These are phyloP conservation scores for Cercospora sp. DNA, from an alignment of 2,329 filamentous ascomycete genomes.

Conservation along the genomic window DNA sequence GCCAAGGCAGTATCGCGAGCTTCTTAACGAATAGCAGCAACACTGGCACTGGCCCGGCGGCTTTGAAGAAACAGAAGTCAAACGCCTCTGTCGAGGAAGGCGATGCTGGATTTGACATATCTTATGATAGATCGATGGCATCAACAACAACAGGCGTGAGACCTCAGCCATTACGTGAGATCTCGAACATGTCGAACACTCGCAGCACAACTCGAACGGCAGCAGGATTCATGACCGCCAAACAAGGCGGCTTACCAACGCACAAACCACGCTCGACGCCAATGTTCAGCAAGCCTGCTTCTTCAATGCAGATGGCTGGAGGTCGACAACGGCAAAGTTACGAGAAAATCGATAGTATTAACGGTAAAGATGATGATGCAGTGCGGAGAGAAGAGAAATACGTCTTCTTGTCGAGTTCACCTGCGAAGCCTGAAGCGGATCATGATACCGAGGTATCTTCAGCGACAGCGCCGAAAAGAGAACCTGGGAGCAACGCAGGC, in stretches of 20 bases:
- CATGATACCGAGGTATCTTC: neutral
- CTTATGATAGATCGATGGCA: neutral
- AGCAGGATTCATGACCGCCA: slow-evolving; percentile 5
- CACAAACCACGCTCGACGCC: slow-evolving; percentile 31
- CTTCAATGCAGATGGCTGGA: neutral
- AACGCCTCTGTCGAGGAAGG: neutral
- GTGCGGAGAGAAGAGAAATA: slow-evolving; percentile 47
- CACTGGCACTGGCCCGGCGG: neutral
- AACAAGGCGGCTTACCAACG: slow-evolving; percentile 14
- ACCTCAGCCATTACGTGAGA: neutral
- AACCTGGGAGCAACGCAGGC: neutral
- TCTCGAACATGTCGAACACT: neutral
- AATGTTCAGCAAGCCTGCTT: slow-evolving; percentile 38
- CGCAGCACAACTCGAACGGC: slow-evolving; percentile 20
- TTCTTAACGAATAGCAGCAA: slow-evolving; percentile 49
- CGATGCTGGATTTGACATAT: slow-evolving; percentile 31
- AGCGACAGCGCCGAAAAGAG: neutral
- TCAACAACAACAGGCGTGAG: neutral
- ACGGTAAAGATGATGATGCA: neutral
- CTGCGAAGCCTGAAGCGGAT: slow-evolving; percentile 37
- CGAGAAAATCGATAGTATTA: neutral
- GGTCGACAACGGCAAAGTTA: slow-evolving; percentile 15
- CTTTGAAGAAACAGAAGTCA: slow-evolving; percentile 4
- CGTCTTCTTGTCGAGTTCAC: slow-evolving; percentile 48
- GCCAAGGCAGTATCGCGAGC: slow-evolving; percentile 54